Evolutionary conservation across 2,329 filamentous ascomycete species (phyloP).

Genomic region (Ophiostoma sp.): DNA sequence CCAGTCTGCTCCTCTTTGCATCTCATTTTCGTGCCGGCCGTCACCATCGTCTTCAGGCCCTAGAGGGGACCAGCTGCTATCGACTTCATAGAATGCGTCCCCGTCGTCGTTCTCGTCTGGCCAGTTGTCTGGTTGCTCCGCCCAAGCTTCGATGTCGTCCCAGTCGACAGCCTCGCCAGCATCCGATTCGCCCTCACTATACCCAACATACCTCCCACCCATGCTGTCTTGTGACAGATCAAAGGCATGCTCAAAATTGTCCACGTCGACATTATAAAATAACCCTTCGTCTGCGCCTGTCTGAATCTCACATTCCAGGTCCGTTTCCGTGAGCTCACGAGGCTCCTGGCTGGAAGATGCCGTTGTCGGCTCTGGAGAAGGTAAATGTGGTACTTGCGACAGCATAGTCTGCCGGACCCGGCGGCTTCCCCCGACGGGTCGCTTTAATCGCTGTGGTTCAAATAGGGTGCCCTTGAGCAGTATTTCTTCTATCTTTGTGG

Average conservation of each 20-base stretch:
- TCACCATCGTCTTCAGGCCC: neutral
- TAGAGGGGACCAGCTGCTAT: constrained; percentile 10
- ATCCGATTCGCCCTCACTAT: neutral
- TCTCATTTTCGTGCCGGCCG: neutral
- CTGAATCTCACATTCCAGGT: neutral
- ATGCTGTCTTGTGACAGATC: neutral
- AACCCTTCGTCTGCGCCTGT: neutral
- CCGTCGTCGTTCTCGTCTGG: constrained; percentile 5
- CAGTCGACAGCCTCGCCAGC: constrained; percentile 12
- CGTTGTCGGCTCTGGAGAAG: neutral
- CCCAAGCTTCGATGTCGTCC: constrained; percentile 23
- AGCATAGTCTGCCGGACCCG: neutral
- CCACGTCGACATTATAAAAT: constrained; percentile 12
- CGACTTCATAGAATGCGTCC: neutral
- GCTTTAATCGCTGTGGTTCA: neutral
- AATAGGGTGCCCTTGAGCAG: constrained; percentile 20
- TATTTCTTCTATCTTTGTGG: constrained; percentile 20
- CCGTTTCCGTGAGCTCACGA: neutral
- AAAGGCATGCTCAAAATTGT: constrained; percentile 5
- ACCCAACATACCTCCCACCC: neutral
- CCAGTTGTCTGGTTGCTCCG: neutral
- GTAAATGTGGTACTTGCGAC: neutral
- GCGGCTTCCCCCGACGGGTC: neutral
- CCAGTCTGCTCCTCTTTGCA: constrained; percentile 11
- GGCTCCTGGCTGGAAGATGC: neutral